phyloP scores from a whole-genome alignment of 2,329 filamentous ascomycete species.

The Epichloe baconii region DNA sequence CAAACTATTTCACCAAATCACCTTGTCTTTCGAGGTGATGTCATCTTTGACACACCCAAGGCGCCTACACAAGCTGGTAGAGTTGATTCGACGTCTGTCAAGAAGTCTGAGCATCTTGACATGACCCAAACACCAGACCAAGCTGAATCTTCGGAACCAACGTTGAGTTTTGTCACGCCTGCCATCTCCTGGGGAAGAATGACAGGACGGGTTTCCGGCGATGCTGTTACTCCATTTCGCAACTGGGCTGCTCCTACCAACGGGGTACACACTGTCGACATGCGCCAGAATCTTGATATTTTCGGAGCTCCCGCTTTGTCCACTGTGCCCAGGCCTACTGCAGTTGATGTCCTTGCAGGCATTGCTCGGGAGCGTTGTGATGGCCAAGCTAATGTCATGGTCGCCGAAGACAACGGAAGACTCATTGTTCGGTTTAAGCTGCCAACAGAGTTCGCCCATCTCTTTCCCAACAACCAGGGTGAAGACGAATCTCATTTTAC shows the following conservation, averaged over 20 bases:
- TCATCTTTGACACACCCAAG: not conserved
- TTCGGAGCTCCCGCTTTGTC: slow-evolving; percentile 14
- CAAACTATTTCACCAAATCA: slow-evolving; percentile 18
- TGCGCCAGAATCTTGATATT: slow-evolving; percentile 23
- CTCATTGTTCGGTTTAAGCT: slow-evolving; percentile 27
- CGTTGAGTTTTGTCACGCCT: slow-evolving; percentile 3
- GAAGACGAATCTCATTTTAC: slow-evolving; percentile 15
- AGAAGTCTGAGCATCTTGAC: not conserved
- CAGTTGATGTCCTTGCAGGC: slow-evolving; percentile 14
- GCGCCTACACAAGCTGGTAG: not conserved
- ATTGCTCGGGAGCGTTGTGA: slow-evolving; percentile 15
- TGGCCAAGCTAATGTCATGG: slow-evolving; percentile 19
- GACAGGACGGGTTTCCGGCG: slow-evolving; percentile 5
- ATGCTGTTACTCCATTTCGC: slow-evolving; percentile 3
- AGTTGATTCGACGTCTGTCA: not conserved
- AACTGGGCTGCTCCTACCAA: slow-evolving; percentile 5
- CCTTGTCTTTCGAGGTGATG: slow-evolving; percentile 4
- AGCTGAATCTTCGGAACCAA: not conserved
- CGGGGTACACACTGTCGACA: slow-evolving; percentile 20
- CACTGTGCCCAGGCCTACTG: slow-evolving; percentile 2
- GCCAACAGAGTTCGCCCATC: slow-evolving; percentile 16
- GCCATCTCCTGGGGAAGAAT: slow-evolving; percentile 9
- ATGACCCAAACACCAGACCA: slow-evolving; percentile 1
- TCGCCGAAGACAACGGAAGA: slow-evolving; percentile 16
- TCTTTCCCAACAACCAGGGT: slow-evolving; percentile 19